Percentiles rank a stretch among this genome's conserved stretches.
phyloP scores from a whole-genome alignment of 2,329 filamentous ascomycete species.

The Ilyonectria mors-panacis region DNA sequence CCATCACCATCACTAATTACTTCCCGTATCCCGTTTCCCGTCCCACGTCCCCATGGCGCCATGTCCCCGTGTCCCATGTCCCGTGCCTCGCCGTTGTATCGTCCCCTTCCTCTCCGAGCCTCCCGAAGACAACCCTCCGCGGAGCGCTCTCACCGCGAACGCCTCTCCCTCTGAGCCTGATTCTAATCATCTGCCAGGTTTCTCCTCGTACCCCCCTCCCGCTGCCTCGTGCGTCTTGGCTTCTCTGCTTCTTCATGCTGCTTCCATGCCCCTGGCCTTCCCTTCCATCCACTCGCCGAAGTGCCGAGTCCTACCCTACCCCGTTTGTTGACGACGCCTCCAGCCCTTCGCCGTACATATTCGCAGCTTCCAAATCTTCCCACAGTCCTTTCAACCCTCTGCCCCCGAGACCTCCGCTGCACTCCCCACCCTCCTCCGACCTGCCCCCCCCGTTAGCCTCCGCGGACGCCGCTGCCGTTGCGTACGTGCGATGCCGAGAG shows the following conservation, averaged over 20 bases:
- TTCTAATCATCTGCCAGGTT: neutral
- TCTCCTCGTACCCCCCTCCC: neutral
- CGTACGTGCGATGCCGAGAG: neutral
- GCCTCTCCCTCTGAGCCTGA: neutral
- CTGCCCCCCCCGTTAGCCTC: neutral
- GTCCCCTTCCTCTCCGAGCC: constrained; percentile 1
- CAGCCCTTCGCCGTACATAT: neutral
- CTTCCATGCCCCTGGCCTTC: constrained; percentile 5
- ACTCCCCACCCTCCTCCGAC: constrained; percentile 7
- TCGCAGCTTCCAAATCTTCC: neutral
- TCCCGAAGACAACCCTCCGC: neutral
- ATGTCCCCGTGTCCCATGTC: neutral
- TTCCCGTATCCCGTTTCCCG: neutral
- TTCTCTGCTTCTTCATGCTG: constrained; percentile 2
- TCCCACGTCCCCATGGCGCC: neutral
- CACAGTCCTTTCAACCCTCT: neutral
- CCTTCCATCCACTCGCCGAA: constrained; percentile 14
- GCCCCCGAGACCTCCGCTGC: constrained; percentile 18
- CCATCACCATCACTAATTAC: neutral
- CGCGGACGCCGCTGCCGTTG: constrained; percentile 15
- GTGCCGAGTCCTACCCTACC: constrained; percentile 15
- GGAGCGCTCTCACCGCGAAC: neutral
- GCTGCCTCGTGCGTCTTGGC: constrained; percentile 1
- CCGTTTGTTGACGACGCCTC: constrained; percentile 5
- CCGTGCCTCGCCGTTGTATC: neutral